Evolutionary conservation across 2,329 filamentous ascomycete species (phyloP).

Genomic region (Parastagonospora avenae): DNA sequence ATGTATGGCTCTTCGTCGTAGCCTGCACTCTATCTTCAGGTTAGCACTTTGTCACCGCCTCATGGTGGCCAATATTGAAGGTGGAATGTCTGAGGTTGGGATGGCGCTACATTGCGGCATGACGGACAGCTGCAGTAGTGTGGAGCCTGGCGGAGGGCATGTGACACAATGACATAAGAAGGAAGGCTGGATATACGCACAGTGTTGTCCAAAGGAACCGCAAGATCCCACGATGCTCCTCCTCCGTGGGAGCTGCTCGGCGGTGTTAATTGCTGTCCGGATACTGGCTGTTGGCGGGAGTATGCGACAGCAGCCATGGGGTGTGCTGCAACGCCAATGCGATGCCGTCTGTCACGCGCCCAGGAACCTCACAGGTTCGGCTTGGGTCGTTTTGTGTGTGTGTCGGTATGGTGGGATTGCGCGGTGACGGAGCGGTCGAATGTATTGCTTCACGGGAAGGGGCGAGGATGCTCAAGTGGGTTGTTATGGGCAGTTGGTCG

Average conservation of each 20-base stretch:
- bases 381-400: background rate
- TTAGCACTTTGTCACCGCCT: constrained; percentile 24
- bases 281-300: constrained; percentile 33
- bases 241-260: constrained; percentile 48
- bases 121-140: constrained; percentile 28
- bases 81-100: constrained; percentile 8
- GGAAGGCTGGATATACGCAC: constrained; percentile 31
- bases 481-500: background rate
- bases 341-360: constrained; percentile 12
- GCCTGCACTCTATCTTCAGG: constrained; percentile 29
- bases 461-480: constrained; percentile 1
- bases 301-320: constrained; percentile 43
- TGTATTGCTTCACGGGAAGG: constrained; percentile 13
- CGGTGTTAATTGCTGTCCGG: constrained; percentile 44
- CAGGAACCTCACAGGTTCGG: constrained; percentile 2
- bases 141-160: constrained; percentile 12
- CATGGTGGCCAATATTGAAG: background rate
- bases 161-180: constrained; percentile 13
- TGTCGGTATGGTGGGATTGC: background rate
- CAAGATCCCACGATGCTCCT: constrained; percentile 45
- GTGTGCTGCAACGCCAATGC: constrained; percentile 9
- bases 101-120: constrained; percentile 24
- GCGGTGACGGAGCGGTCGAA: constrained; percentile 9
- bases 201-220: constrained; percentile 44
- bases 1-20: constrained; percentile 43